Conservation (phyloP, 2,329 filamentous ascomycete genomes). For the Aspergillus intermedius region DNA sequence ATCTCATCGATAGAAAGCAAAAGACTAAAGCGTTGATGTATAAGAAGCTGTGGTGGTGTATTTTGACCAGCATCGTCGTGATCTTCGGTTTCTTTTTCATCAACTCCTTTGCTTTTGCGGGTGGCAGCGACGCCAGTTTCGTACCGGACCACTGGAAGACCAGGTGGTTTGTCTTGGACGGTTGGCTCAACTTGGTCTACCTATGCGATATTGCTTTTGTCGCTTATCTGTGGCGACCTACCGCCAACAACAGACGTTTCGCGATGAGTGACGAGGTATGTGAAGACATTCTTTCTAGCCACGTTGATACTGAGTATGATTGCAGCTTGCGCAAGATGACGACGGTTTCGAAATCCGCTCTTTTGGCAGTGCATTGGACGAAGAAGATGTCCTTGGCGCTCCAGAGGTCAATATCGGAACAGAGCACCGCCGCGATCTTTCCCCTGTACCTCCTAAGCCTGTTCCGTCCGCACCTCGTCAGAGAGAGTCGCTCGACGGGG, state of each 20-base stretch:
- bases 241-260: conserved; percentile 91
- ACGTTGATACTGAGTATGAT: conserved; percentile 22
- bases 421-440: conserved; percentile 30
- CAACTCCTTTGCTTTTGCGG: conserved; percentile 92
- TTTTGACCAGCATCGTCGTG: conserved; percentile 82
- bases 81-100: conserved; percentile 99
- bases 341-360: conserved; percentile 96
- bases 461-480: conserved; percentile 45
- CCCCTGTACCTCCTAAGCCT: conserved; percentile 45
- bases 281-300: neutral
- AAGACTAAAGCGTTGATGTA: conserved; percentile 93
- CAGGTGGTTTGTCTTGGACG: conserved; percentile 93
- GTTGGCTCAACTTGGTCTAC: conserved; percentile 96
- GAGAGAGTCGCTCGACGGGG: conserved; percentile 67
- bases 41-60: conserved; percentile 97
- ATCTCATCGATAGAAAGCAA: conserved; percentile 90
- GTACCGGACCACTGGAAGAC: conserved; percentile 97
- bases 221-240: conserved; percentile 93
- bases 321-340: conserved; percentile 85
- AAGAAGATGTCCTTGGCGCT: conserved; percentile 48
- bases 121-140: conserved; percentile 75
- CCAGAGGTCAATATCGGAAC: conserved; percentile 28
- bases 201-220: conserved; percentile 88
- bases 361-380: conserved; percentile 68
- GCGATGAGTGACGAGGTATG: conserved; percentile 93